Base-by-base conservation (phyloP, 2,329 filamentous ascomycete genomes). In the Escovopsis sp. region DNA sequence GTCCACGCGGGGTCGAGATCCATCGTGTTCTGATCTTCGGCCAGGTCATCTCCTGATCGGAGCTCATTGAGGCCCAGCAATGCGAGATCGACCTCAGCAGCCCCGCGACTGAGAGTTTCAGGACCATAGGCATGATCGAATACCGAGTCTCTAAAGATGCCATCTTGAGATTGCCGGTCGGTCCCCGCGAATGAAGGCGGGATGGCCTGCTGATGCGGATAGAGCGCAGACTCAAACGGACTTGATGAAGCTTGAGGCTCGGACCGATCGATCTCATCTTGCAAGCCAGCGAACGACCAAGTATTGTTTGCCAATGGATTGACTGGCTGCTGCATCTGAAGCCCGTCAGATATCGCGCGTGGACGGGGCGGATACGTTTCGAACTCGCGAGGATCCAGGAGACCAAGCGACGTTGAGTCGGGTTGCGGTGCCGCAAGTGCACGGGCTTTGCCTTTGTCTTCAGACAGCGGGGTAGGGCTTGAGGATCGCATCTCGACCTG, bases 261-360 rank as follows among this genome's bases (percentile, higher is more conserved):
- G 12, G 5, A 17, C 17, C 17, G 12, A 11, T 31, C 29, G 9
- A 17, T 33, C 4, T 38, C 36, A 27, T 51, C 41, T 10, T 46
- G 34, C 15, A 70, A 41, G 17, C 54, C 55, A 4, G 60, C 56
- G 43, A 76, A 77, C 0, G 64, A 65, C 74, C 73, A 79, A 43
- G 57, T 76, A 41, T 75, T 75, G 47, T 71, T 71, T 1, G 63
- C 72, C 13, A 77, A 49, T 0, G 68, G 66, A 34, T 72, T 67
- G 35, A 65, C 55, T 3, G 53, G 52, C 8, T 60, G 54, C 4
- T 55, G 56, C 5, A 52, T 48, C 30, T 57, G 58, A 4, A 68
- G 68, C 0, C 72, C 72, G 45, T 76, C 73, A 0, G 73, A 76
- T 34, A 63, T 58, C 19, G 73, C 62, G 30, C 73, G 60, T 14